phyloP scores from a whole-genome alignment of 2,329 filamentous ascomycete genomes.

The Diaporthe sp. region DNA sequence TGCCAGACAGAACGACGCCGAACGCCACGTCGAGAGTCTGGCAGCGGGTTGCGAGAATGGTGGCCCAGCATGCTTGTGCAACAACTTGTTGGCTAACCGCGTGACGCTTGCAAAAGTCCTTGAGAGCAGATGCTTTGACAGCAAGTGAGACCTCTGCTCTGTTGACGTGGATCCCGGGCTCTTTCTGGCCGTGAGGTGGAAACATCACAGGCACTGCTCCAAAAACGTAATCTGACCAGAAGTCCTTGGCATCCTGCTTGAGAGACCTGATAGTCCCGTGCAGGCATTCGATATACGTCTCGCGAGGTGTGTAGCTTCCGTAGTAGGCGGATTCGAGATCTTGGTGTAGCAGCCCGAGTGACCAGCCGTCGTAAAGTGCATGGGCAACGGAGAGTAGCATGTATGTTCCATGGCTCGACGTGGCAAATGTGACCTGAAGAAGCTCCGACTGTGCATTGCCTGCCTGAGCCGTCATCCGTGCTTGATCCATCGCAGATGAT shows the following conservation, averaged over 20 bases:
- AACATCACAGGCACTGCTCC: constrained; percentile 57
- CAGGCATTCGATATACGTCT: constrained; percentile 68
- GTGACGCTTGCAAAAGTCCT: constrained; percentile 73
- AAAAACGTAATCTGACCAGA: constrained; percentile 80
- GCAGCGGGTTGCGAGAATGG: constrained; percentile 75
- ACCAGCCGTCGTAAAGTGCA: constrained; percentile 92
- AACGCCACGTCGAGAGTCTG: constrained; percentile 82
- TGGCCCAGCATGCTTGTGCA: constrained; percentile 82
- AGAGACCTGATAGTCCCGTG: constrained; percentile 64
- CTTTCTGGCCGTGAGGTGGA: background rate
- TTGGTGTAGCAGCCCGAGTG: constrained; percentile 79
- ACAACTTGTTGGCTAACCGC: constrained; percentile 83
- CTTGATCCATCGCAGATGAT: constrained; percentile 52
- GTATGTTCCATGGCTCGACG: constrained; percentile 53
- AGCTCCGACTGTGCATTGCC: constrained; percentile 56
- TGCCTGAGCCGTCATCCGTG: constrained; percentile 54
- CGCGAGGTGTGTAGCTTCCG: constrained; percentile 56
- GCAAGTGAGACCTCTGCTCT: constrained; percentile 62
- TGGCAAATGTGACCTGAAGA: constrained; percentile 64
- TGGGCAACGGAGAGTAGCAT: constrained; percentile 83
- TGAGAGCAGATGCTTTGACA: constrained; percentile 58
- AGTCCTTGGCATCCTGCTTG: constrained; percentile 61
- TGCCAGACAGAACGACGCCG: constrained; percentile 86
- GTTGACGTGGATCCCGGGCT: constrained; percentile 46
- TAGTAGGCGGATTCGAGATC: constrained; percentile 78